Percentiles rank a stretch among this genome's conserved stretches.
phyloP scores from a whole-genome alignment of 2,329 filamentous ascomycete species.

The Talaromyces rugulosus region DNA sequence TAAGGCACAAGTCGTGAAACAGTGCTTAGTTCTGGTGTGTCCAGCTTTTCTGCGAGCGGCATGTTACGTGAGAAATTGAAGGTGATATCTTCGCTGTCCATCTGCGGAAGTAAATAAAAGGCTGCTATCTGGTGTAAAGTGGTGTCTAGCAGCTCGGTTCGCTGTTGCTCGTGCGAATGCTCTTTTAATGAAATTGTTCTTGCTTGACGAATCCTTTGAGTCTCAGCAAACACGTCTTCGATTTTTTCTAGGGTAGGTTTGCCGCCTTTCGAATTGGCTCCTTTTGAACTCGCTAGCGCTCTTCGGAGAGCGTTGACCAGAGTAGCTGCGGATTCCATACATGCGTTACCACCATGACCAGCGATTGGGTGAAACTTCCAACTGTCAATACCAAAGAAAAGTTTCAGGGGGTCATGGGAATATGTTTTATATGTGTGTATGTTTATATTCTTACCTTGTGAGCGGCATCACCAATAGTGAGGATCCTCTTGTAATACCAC shows the following conservation, averaged over 20 bases:
- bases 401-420: too few species aligned
- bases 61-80: constrained; percentile 13
- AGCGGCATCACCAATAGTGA: constrained; percentile 23
- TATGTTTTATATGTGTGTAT: too few species aligned
- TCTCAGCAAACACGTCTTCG: neutral
- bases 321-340: neutral
- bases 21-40: neutral
- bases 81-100: constrained; percentile 7
- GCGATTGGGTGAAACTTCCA: neutral
- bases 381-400: too few species aligned
- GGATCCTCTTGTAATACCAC: constrained; percentile 18
- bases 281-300: too few species aligned
- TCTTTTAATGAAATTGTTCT: neutral
- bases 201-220: neutral
- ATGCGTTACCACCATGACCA: constrained; percentile 1
- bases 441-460: constrained; percentile 35
- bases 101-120: neutral
- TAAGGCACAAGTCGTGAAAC: neutral
- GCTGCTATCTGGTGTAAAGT: neutral
- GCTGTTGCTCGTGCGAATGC: neutral
- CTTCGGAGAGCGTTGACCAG: neutral
- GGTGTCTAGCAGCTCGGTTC: neutral
- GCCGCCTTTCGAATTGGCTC: neutral
- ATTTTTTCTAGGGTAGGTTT: neutral
- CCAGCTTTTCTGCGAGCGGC: constrained; percentile 13